Percentiles rank a stretch among this genome's conserved stretches.
These are phyloP conservation scores for Sclerotinia glacialis DNA, from an alignment of 2,329 filamentous ascomycete genomes.

Conservation along the genomic window DNA sequence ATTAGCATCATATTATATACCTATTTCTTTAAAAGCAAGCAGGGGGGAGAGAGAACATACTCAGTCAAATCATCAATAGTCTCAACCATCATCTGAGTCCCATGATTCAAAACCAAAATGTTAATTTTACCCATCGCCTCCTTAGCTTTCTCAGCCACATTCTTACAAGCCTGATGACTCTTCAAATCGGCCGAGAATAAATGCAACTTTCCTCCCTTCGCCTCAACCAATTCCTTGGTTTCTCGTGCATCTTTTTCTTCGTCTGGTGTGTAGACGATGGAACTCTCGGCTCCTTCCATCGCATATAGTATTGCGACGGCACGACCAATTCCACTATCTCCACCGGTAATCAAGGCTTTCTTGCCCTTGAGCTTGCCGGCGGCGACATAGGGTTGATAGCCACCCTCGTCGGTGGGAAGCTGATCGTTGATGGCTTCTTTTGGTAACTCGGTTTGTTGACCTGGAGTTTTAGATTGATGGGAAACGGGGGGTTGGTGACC, in stretches of 20 bases:
- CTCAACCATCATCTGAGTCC: conserved; percentile 70
- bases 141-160: conserved; percentile 64
- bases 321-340: conserved; percentile 76
- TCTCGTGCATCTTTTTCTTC: conserved; percentile 75
- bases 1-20: conserved; percentile 26
- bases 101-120: conserved; percentile 72
- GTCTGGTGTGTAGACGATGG: conserved; percentile 71
- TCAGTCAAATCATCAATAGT: conserved; percentile 70
- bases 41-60: conserved; percentile 40
- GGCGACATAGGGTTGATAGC: conserved; percentile 67
- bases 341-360: conserved; percentile 76
- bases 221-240: conserved; percentile 68
- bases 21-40: too few species aligned
- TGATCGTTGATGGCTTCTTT: conserved; percentile 48
- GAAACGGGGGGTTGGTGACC: conserved; percentile 52
- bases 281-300: conserved; percentile 72
- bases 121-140: conserved; percentile 67
- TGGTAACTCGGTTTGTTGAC: conserved; percentile 51
- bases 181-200: conserved; percentile 64
- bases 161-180: conserved; percentile 64
- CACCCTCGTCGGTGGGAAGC: conserved; percentile 65
- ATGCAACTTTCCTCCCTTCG: conserved; percentile 63
- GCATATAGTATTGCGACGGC: conserved; percentile 74
- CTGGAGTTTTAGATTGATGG: conserved; percentile 51
- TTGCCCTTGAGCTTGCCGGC: conserved; percentile 74